Evolutionary conservation across 192 early-diverging fungal species (phyloP), one percentile per base, ranked within the genome.

Genomic region (Oehlia diaphana): DNA sequence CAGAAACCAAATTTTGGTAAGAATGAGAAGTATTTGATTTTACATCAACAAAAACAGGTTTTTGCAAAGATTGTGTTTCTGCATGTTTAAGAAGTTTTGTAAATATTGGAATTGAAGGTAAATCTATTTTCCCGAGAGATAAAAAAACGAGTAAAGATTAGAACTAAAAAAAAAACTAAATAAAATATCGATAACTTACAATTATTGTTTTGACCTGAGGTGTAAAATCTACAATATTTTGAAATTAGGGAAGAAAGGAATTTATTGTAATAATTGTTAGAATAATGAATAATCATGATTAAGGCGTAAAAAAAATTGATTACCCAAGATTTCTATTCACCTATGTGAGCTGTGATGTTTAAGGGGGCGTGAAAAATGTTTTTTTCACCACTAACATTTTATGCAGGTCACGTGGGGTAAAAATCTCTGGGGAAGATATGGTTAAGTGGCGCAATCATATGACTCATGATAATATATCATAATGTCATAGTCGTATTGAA

Each of bases 71-170:
- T 26, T 78, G 63, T 23, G 33, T 35, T 50, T 65, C 37, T 9
- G 84, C 86, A 75, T 83, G 83, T 8, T 28, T 16, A 21, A 83
- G 26, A 4, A 82, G 72, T 74, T 82, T 81, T 26, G 65, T 31
- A 66, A 87, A 87, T 31, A 85, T 33, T 9, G 82, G 82, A 16
- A 87, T n/a, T 10, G 75, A 62, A 13, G 86, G 86, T 26, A 86
- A 69, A 31, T 37, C 77, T 74, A 58, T 10, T 13, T 69, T 21
- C 4, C 5, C 14, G 21, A 58, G 53, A 4, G 4, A 58, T 3
- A 3, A 58, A 58, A 26, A 58, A 16, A 19, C 4, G 5, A 58
- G 2, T 21, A 21, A 58, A 58, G 2, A 19, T 5, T 19, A 58
- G 14, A 58, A 16, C 14, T 19, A 58, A 5, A 19, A 4, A 53